Conservation (phyloP, 2,329 filamentous ascomycete species). For the Pseudogymnoascus sp. region DNA sequence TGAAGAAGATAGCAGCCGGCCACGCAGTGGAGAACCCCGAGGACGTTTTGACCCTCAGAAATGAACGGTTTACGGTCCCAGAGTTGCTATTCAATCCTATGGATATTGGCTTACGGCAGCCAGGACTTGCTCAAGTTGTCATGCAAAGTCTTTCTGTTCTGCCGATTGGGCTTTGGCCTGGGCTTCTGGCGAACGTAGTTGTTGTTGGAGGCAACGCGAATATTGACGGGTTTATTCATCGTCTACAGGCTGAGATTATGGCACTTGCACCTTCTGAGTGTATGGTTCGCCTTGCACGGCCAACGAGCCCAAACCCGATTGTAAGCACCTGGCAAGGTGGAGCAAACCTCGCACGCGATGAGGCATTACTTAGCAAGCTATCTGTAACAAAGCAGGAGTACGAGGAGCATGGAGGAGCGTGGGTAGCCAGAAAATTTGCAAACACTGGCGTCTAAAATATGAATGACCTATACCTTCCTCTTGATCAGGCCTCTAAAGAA, state of each 20-base stretch:
- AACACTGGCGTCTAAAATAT: constrained; percentile 8
- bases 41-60: constrained; percentile 77
- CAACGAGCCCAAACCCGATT: constrained; percentile 46
- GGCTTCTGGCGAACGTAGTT: constrained; percentile 76
- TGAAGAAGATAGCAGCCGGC: constrained; percentile 35
- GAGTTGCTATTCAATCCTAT: constrained; percentile 82
- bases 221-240: constrained; percentile 72
- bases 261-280: constrained; percentile 68
- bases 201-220: constrained; percentile 81
- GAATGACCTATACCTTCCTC: constrained; percentile 46
- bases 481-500: constrained; percentile 85
- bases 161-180: constrained; percentile 76
- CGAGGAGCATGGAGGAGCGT: constrained; percentile 70
- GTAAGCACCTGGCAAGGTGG: constrained; percentile 80
- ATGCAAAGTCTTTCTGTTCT: constrained; percentile 67
- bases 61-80: constrained; percentile 84
- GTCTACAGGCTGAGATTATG: constrained; percentile 68
- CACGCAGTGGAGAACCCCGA: constrained; percentile 49
- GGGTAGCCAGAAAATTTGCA: constrained; percentile 65
- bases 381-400: constrained; percentile 86
- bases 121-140: constrained; percentile 75
- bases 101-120: constrained; percentile 77
- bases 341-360: constrained; percentile 65
- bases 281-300: constrained; percentile 62
- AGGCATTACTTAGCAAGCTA: constrained; percentile 53